Evolutionary conservation across 352 stramenopile genomes (phyloP), one percentile per base, ranked within the genome.

Genomic region (Globisporangium solare): DNA sequence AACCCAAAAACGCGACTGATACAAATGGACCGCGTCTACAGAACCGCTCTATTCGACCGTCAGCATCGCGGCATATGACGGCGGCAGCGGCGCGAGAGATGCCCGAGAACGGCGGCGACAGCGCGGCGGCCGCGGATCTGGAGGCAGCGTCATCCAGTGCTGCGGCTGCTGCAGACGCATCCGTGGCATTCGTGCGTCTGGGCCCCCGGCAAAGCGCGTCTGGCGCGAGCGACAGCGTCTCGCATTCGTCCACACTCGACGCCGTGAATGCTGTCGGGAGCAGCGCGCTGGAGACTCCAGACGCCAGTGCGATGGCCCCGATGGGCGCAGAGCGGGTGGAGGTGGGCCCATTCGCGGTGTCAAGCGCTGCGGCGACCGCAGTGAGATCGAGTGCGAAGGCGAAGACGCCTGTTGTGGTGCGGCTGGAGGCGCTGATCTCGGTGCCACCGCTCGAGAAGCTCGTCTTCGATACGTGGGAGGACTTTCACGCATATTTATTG

Each of bases 381-480:
- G 27, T 11, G 27, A 35, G 27, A 35, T 32, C 17, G 11, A n/a
- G n/a, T 31, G 17, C 15, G 7, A 32, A 18, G 39, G 17, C 21
- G 21, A 37, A 47, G 3, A 37, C n/a, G 15, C 58, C 63, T 43
- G 22, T 68, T 8, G 64, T 71, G 20, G 24, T 48, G 50, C 64
- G 54, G 6, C 56, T 67, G n/a, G 52, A 64, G 17, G 53, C 49
- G 42, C 56, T 66, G 15, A 48, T 72, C 1, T 35, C 53, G 40
- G 65, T 57, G 13, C 52, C 61, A 18, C 53, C 61, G 50, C 40
- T 72, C 40, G 61, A 67, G 32, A 50, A 60, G 21, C 55, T 27
- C 32, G 51, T 45, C 18, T 72, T 72, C 20, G 61, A 61, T 21
- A 64, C 65, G 32, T 72, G 65, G 65, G 65, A 72, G 37, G 50